Conservation (phyloP, 1,284 basidiomycete genomes). For the Phellinidium pouzarii region DNA sequence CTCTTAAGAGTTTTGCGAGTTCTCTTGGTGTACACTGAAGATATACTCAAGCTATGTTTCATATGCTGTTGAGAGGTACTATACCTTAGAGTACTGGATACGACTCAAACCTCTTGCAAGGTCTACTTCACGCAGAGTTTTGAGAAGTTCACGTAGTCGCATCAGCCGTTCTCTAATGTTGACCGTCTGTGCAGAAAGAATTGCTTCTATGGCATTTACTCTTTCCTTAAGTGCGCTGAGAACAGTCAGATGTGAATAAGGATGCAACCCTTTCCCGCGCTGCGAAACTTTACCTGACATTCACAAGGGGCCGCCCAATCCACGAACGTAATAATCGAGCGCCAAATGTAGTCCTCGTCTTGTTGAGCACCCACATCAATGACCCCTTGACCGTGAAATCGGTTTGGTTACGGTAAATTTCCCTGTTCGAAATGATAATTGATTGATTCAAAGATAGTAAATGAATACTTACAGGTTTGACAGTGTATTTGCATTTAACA, state of each 20-base stretch:
- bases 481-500: slow-evolving; percentile 84
- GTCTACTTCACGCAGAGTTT: slow-evolving; percentile 64
- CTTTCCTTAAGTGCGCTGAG: slow-evolving; percentile 66
- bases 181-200: slow-evolving; percentile 36
- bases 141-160: slow-evolving; percentile 64
- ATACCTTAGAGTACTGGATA: slow-evolving; percentile 84
- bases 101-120: slow-evolving; percentile 83
- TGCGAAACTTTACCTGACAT: slow-evolving; percentile 48
- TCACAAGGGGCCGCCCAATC: slow-evolving; percentile 81
- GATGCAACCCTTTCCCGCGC: neutral
- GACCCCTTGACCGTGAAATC: slow-evolving; percentile 72
- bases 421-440: slow-evolving; percentile 34
- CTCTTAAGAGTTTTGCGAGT: slow-evolving; percentile 68
- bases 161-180: slow-evolving; percentile 49
- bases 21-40: slow-evolving; percentile 78
- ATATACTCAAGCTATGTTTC: neutral
- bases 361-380: slow-evolving; percentile 82
- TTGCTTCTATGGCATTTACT: slow-evolving; percentile 81
- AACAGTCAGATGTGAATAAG: slow-evolving; percentile 2
- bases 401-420: slow-evolving; percentile 88
- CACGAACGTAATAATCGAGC: slow-evolving; percentile 78
- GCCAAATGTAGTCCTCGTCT: slow-evolving; percentile 85
- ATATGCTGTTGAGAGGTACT: neutral
- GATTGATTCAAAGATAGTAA: neutral
- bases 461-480: slow-evolving; percentile 56